Base-by-base conservation (phyloP, 2,329 filamentous ascomycete genomes). In the Pestalotiopsis sp. region DNA sequence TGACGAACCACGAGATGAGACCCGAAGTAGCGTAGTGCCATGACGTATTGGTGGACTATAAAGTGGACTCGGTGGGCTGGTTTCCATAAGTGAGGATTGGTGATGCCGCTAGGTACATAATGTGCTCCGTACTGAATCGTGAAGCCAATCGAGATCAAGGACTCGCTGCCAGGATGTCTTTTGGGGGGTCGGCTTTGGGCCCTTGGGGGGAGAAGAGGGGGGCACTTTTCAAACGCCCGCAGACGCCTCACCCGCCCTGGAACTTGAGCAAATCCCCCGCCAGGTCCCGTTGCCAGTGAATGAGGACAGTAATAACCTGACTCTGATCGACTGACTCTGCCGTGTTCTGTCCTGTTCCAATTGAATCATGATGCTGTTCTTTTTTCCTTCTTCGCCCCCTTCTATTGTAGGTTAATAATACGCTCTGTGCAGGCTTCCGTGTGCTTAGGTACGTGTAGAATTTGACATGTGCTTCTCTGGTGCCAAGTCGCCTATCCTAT, bases 31-130 rank as follows among this genome's bases (percentile, higher is more conserved):
- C 61, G 59, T 62, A 64, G 25, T 49, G 61, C 61, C 61, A 64
- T 64, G 61, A 64, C 61, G 61, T 64, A 64, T 64, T 6, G 61
- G 61, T 64, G 61, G 61, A 39, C 61, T 64, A 31, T 64, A 49
- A 64, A 64, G 61, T 64, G 61, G 61, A 64, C 39, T 45, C 36
- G 39, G 38, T 64, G 61, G 38, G 61, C 39, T 64, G 61, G 38
- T 52, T 49, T 25, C 61, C 61, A 62, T 62, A 41, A 62, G 45
- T 52, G 45, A 52, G 57, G 25, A 27, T 59, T 59, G 27, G 25
- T 59, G 57, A 23, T 59, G 57, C 57, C 57, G 17, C 41, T 45
- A 45, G 41, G 13, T 45, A 14, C 23, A 23, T 23, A 23, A 23
- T 23, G 23, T 23, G 23, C 17, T 13, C 12, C 17, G 41, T 17